phyloP scores from a whole-genome alignment of 345 rosid species.

The Eucalyptus microcorys region DNA sequence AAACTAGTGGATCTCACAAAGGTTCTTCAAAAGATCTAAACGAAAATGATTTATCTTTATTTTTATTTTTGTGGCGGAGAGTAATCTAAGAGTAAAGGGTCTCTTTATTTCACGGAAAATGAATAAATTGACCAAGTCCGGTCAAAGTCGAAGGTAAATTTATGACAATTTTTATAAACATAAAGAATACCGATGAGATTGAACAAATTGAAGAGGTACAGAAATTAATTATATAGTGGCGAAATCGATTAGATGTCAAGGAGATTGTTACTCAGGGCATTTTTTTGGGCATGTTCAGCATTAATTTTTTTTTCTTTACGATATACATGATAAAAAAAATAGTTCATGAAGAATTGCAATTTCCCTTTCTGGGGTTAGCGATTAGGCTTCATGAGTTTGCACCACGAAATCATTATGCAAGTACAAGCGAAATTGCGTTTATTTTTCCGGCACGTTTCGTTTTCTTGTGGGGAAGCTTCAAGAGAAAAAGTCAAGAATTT shows the following conservation, averaged over 20 bases:
- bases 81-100: background rate
- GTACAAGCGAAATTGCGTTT: background rate
- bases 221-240: background rate
- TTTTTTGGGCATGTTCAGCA: background rate
- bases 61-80: background rate
- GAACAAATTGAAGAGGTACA: background rate
- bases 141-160: too few relatives aligned
- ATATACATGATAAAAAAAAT: fast-evolving
- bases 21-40: background rate
- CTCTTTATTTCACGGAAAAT: fast-evolving
- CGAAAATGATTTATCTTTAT: background rate
- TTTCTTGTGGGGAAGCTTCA: background rate
- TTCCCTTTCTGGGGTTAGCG: background rate
- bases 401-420: background rate
- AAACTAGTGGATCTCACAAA: background rate
- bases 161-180: background rate
- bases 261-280: background rate
- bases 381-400: background rate
- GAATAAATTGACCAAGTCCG: background rate
- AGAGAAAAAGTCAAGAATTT: background rate
- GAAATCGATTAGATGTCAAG: background rate
- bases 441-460: background rate
- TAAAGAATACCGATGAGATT: background rate
- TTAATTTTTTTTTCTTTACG: background rate
- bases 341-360: background rate